Evolutionary conservation across 805 yeast genomes (phyloP).

Genomic region (Kazachstania taianensis): DNA sequence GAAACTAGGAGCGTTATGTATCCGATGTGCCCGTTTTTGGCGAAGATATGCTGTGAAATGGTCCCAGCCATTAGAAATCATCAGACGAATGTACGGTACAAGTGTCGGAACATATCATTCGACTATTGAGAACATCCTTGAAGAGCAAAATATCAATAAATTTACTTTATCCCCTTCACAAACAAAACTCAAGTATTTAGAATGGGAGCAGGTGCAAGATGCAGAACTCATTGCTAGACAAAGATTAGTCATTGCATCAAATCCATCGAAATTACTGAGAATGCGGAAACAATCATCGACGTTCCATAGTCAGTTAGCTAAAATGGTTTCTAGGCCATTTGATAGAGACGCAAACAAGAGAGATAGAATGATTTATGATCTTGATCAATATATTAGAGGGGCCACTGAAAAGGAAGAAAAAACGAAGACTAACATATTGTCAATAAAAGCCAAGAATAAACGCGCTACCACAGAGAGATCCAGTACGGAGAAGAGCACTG

Average conservation of each 20-base stretch:
- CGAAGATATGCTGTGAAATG: constrained; percentile 79
- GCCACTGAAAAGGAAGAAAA: not conserved
- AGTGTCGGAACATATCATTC: constrained; percentile 9
- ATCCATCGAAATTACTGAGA: constrained; percentile 12
- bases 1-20: constrained; percentile 54
- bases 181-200: constrained; percentile 39
- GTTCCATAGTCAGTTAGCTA: constrained; percentile 16
- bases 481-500: not conserved
- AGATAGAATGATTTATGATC: constrained; percentile 9
- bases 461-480: no score
- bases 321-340: constrained; percentile 12
- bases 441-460: not conserved
- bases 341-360: constrained; percentile 7
- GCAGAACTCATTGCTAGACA: constrained; percentile 43
- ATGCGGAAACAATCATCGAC: constrained; percentile 15
- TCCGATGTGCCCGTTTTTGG: constrained; percentile 86
- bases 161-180: constrained; percentile 11
- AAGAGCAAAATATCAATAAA: constrained; percentile 11
- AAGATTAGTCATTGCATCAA: constrained; percentile 29
- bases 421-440: not conserved
- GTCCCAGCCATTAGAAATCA: constrained; percentile 67
- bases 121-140: constrained; percentile 13
- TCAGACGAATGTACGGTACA: constrained; percentile 34
- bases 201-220: constrained; percentile 58
- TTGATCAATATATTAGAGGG: constrained; percentile 9